These are phyloP conservation scores for Zea mays DNA, from an alignment of 176 grass and related monocot genomes.

Conservation along the genomic window Zm-B73-REFERENCE-NAM-5.0 NC_050096.1:306410001-306410500, in stretches of 20 bases:
- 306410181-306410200: slow-evolving; percentile 76
- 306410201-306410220: slow-evolving; percentile 78
- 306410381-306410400: neutral
- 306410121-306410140: slow-evolving; percentile 5
- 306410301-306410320: neutral
- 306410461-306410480: neutral
- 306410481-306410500: neutral
- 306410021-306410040: neutral
- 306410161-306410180: slow-evolving; percentile 60
- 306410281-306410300: neutral
- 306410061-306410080: slow-evolving; percentile 9
- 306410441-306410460: neutral
- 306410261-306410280: neutral
- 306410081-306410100: neutral
- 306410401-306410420: neutral
- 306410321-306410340: neutral
- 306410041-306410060: neutral
- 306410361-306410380: neutral
- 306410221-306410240: slow-evolving; percentile 84
- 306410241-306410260: neutral
- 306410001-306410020: neutral
- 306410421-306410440: neutral
- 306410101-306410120: slow-evolving; percentile 9
- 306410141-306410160: neutral
- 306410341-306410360: neutral